A percentile compares a stretch with the other conserved stretches of the same genome.
phyloP scores from a whole-genome alignment of 257 asterid species.

The Nicotiana sylvestris region DNA sequence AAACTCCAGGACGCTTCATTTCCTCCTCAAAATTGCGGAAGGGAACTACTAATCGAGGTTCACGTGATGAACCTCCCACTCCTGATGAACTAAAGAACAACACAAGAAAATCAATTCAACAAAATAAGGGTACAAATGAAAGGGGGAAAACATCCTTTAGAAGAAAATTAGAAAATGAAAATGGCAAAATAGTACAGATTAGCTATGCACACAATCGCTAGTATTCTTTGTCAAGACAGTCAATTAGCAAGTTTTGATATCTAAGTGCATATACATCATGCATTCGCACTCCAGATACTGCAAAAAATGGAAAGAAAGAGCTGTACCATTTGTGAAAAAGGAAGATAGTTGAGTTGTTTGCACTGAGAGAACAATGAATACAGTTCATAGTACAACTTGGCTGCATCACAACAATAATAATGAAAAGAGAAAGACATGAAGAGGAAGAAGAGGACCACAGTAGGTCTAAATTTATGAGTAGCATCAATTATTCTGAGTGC shows the following conservation, averaged over 20 bases:
- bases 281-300: neutral
- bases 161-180: neutral
- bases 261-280: neutral
- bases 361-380: neutral
- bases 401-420: neutral
- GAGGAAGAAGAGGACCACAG: neutral
- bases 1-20: constrained; percentile 74
- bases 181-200: neutral
- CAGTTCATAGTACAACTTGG: neutral
- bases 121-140: neutral
- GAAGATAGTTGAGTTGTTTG: neutral
- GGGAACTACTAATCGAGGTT: constrained; percentile 71
- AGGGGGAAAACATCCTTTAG: neutral
- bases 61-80: constrained; percentile 53
- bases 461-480: neutral
- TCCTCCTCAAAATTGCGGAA: constrained; percentile 97
- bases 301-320: neutral
- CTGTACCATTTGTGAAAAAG: neutral
- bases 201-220: neutral
- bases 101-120: constrained; percentile 4
- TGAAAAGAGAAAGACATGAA: neutral
- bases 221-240: neutral
- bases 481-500: neutral
- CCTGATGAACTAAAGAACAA: constrained; percentile 39
- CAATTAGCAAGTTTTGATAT: neutral